Conservation (phyloP, 805 yeast species). For the Helenozyma rhizophorensis region DNA sequence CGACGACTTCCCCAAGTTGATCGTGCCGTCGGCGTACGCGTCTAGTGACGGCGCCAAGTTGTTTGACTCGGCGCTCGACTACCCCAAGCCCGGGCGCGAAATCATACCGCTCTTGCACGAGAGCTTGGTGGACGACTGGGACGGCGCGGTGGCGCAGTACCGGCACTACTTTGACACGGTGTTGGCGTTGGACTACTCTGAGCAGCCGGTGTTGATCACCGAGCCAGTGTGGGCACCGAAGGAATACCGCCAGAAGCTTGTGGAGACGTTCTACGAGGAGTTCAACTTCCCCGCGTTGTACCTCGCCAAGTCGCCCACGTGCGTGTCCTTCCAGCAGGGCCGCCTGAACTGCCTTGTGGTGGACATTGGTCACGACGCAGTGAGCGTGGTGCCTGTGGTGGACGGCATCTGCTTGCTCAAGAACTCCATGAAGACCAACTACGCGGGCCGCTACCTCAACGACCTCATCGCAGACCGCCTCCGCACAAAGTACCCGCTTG, state of each 20-base stretch:
- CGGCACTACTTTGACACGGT: conserved; percentile 49
- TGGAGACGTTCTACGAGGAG: conserved; percentile 68
- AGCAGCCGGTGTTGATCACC: conserved; percentile 75
- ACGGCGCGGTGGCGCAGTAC: conserved; percentile 74
- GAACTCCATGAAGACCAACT: conserved; percentile 65
- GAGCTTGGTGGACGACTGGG: conserved; percentile 77
- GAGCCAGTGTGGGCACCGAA: conserved; percentile 84
- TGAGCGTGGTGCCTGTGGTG: conserved; percentile 74
- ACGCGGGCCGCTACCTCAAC: conserved; percentile 66
- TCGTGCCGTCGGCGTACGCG: conserved; percentile 67
- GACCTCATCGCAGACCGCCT: conserved; percentile 47
- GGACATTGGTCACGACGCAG: conserved; percentile 76
- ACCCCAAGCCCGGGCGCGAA: conserved; percentile 49
- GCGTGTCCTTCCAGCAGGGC: conserved; percentile 85
- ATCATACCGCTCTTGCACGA: conserved; percentile 57
- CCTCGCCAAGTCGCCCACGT: conserved; percentile 77
- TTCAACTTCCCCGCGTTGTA: conserved; percentile 77
- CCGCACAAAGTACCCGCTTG: conserved; percentile 20
- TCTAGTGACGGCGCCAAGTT: conserved; percentile 19
- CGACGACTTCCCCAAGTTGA: conserved; percentile 76
- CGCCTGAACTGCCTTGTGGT: conserved; percentile 83
- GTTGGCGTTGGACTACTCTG: conserved; percentile 50
- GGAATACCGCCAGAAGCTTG: conserved; percentile 59
- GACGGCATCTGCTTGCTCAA: conserved; percentile 75
- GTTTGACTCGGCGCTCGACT: conserved; percentile 42